Conservation (phyloP, 306 rosid genomes). For the Cercis canadensis region DNA sequence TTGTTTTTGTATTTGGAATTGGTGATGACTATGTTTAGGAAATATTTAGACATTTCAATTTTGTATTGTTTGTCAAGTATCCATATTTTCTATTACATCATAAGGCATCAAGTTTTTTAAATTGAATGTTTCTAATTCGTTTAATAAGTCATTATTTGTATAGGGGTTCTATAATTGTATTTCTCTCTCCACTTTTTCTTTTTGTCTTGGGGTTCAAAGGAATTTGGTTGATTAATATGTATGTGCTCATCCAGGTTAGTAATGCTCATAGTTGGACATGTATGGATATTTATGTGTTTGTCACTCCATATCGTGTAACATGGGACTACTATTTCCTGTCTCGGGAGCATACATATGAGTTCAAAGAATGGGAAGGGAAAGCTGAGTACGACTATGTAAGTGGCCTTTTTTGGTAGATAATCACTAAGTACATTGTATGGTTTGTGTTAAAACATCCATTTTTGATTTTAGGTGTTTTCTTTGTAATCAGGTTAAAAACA, state of each 20-base stretch:
- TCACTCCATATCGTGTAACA: constrained; percentile 90
- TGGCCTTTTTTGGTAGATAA: constrained; percentile 33
- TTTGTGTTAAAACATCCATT: constrained; percentile 16
- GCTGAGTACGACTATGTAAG: constrained; percentile 93
- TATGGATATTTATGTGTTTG: constrained; percentile 88
- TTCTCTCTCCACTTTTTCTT: neutral
- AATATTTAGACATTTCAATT: too few species aligned
- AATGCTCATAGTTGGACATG: constrained; percentile 95
- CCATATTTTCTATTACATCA: neutral
- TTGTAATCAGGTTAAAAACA: constrained; percentile 69
- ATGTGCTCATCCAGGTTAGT: constrained; percentile 62
- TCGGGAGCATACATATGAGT: constrained; percentile 92
- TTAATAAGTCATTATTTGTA: constrained; percentile 17
- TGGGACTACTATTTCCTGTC: constrained; percentile 94
- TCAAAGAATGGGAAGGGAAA: constrained; percentile 81
- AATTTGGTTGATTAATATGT: constrained; percentile 23
- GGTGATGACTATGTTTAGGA: neutral
- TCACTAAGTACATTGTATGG: neutral
- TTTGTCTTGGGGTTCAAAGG: constrained; percentile 19
- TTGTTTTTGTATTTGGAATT: neutral
- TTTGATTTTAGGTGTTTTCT: constrained; percentile 32
- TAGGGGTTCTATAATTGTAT: constrained; percentile 24
- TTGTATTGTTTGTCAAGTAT: too few species aligned
- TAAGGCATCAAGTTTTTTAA: neutral
- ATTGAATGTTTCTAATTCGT: constrained; percentile 6